phyloP scores from a whole-genome alignment of 495 filamentous ascomycete species.

The Annulohypoxylon moriforme region DNA sequence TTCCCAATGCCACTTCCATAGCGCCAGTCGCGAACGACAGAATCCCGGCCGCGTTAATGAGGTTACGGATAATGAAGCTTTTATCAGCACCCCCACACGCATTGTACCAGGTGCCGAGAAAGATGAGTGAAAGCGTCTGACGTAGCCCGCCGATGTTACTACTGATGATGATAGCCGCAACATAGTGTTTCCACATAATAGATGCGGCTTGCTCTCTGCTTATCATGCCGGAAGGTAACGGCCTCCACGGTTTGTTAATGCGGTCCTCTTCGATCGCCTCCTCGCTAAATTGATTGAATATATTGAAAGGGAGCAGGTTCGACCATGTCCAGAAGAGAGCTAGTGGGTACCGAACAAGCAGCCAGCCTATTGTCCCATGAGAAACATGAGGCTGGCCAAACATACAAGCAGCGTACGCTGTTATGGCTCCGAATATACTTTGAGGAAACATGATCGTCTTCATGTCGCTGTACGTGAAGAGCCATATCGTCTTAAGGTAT shows the following conservation, averaged over 20 bases:
- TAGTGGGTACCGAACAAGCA: conserved; percentile 8
- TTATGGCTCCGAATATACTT: conserved; percentile 9
- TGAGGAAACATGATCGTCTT: conserved; percentile 13
- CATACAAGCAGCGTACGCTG: conserved; percentile 3
- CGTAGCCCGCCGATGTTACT: conserved; percentile 25
- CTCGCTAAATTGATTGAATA: conserved; percentile 61
- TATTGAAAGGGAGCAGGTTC: conserved; percentile 55
- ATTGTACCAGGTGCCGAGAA: conserved; percentile 10
- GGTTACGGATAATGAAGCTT: conserved; percentile 4
- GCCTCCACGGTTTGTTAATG: conserved; percentile 70
- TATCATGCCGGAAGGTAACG: conserved; percentile 54
- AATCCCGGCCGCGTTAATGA: conserved; percentile 7
- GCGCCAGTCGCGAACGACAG: conserved; percentile 7
- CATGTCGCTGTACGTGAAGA: conserved; percentile 19
- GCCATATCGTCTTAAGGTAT: conserved; percentile 9
- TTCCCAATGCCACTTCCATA: conserved; percentile 13
- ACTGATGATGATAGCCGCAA: conserved; percentile 9
- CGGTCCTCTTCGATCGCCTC: conserved; percentile 60
- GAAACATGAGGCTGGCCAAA: conserved; percentile 2
- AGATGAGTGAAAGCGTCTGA: conserved; percentile 12
- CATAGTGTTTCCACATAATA: neutral
- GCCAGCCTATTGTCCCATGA: neutral
- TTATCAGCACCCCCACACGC: conserved; percentile 7
- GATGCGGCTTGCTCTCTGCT: neutral
- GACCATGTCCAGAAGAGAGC: conserved; percentile 39